Base-by-base conservation (phyloP, 2,329 filamentous ascomycete species). In the Apiospora sp. region DNA sequence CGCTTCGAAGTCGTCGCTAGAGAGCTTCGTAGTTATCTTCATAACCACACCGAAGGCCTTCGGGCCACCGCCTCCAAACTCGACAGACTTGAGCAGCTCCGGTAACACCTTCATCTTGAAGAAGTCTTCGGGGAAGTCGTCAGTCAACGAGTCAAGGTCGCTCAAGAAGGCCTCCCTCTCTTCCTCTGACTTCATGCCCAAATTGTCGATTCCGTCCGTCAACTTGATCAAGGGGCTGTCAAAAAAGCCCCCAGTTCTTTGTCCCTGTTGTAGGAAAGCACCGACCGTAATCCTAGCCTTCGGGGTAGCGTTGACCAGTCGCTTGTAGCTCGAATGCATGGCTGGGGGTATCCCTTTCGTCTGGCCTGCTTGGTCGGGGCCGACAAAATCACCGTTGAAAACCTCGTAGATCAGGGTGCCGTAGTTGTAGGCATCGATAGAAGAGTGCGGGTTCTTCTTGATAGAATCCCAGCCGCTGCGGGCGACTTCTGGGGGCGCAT, bases 101-200 rank as follows among this genome's bases (percentile, higher is more conserved):
- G 96, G 96, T 12, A 99, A 87, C 4, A 99, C 91, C 80, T 98
- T 99, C 88, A 97, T 93, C 81, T 97, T 97, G 87, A 98, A 98
- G 82, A 98, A 99, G 73, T 98, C 96, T 80, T 98, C 96, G 0
- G 96, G 96, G 74, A 98, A 98, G 81, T 99, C 95, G 76, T 98
- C 94, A 0, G 94, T 93, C 6, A 98, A 88, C 73, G 93, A 88
- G 76, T 97, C 94, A 7, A 99, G 89, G 78, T 97, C 94, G 92
- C 91, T 91, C 0, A 99, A 86, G 76, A 99, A 96, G 68, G 91
- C 89, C 72, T 98, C 95, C 73, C 94, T 89, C 82, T 99, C 96
- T 10, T 89, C 87, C 71, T 96, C 93, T 30, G 88, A 91, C 83
- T 98, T 99, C 76, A 98, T 88, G 0, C 96, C 96, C 48, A 99